phyloP scores from a whole-genome alignment of 345 rosid species.

The Salix purpurea region DNA sequence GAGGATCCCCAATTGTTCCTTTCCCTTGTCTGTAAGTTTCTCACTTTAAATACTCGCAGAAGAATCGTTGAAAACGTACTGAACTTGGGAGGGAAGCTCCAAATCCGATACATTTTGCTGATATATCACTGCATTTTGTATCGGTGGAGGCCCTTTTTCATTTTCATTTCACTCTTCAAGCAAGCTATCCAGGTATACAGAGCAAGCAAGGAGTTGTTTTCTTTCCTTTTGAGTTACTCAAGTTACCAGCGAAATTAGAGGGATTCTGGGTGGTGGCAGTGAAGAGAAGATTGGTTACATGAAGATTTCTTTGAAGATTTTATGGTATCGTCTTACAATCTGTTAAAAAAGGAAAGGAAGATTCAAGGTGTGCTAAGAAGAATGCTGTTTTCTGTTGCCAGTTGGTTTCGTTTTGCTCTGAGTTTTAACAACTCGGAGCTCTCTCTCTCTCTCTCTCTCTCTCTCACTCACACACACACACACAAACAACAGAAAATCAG shows the following conservation, averaged over 20 bases:
- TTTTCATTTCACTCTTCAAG: background rate
- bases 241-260: background rate
- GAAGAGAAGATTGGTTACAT: constrained; percentile 4
- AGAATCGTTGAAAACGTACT: background rate
- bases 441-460: background rate
- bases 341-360: background rate
- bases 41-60: background rate
- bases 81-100: background rate
- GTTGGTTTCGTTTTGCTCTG: background rate
- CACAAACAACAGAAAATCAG: background rate
- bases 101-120: background rate
- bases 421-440: background rate
- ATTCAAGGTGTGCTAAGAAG: constrained; percentile 4
- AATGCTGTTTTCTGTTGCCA: background rate
- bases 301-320: background rate
- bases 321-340: background rate
- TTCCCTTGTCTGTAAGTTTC: constrained; percentile 23
- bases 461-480: too few species aligned
- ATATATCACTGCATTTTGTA: background rate
- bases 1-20: constrained; percentile 13
- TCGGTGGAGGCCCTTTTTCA: too few species aligned
- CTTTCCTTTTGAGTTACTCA: background rate
- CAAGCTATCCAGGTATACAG: background rate
- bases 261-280: background rate
- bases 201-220: background rate